Base-by-base conservation (phyloP, 2,329 filamentous ascomycete species). In the Leptographium galeiforme region DNA sequence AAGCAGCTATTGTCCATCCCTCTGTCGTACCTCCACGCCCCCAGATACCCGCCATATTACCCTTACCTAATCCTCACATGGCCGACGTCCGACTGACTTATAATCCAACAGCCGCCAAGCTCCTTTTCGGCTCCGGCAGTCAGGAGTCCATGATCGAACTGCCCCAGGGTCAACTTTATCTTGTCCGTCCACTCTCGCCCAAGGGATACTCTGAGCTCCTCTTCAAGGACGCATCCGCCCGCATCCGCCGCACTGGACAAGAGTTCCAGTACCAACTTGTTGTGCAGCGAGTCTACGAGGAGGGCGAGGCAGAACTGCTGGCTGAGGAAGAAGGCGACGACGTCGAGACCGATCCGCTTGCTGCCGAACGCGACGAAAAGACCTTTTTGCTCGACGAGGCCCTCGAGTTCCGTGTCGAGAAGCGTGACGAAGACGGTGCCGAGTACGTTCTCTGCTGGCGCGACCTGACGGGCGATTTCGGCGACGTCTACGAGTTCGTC, bases 181-280 rank as follows among this genome's bases (percentile, higher is more conserved):
- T 98, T 61, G 93, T 98, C 62, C 87, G 93, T 62, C 93, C 93
- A 12, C 80, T 89, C 50, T 97, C 91, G 8, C 89, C 91, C 54
- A 98, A 98, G 69, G 93, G 93, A 60, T 97, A 96, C 68, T 96
- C 91, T 1, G 93, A 98, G 70, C 89, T 97, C 66, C 95, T 98
- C 70, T 98, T 96, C 77, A 95, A 93, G 69, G 93, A 98, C 81
- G 86, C 89, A 41, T 87, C 89, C 48, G 89, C 91, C 52, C 89
- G 85, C 58, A 94, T 98, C 64, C 85, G 94, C 59, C 83, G 88
- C 58, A 97, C 93, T 16, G 90, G 87, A 19, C 90, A 95, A 67
- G 89, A 97, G 52, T 96, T 87, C 64, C 90, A 98, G 64, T 98
- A 97, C 67, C 93, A 98, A 68, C 87, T 98, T 13, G 91, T 97